Evolutionary conservation across 2,329 filamentous ascomycete species (phyloP).

Genomic region (Cladosporium sp.): DNA sequence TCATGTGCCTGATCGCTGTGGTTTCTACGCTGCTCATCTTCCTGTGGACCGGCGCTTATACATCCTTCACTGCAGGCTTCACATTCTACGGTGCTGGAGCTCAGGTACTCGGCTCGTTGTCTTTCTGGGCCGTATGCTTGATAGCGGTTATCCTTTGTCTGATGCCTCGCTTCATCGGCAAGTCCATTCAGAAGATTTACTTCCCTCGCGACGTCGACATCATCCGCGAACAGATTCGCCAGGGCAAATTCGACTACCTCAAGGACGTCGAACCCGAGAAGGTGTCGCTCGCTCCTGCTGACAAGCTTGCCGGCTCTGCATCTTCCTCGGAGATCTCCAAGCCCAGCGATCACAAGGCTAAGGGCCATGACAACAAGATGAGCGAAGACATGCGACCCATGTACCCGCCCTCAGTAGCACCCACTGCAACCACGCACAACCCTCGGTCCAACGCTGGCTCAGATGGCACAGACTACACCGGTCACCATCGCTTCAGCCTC

Average conservation of each 20-base stretch:
- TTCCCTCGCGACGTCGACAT: conserved; percentile 91
- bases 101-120: conserved; percentile 74
- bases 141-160: conserved; percentile 78
- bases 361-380: conserved; percentile 45
- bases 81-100: conserved; percentile 72
- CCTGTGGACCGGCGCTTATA: conserved; percentile 93
- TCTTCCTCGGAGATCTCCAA: conserved; percentile 55
- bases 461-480: conserved; percentile 87
- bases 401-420: conserved; percentile 83
- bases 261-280: conserved; percentile 48
- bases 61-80: conserved; percentile 53
- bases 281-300: conserved; percentile 41
- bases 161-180: conserved; percentile 81
- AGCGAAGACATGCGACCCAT: conserved; percentile 89
- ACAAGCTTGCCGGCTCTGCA: conserved; percentile 46
- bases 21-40: conserved; percentile 86
- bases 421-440: conserved; percentile 73
- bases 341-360: conserved; percentile 46
- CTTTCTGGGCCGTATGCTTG: conserved; percentile 82
- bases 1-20: conserved; percentile 76
- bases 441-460: conserved; percentile 83
- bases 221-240: conserved; percentile 82
- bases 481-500: conserved; percentile 37
- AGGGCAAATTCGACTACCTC: conserved; percentile 77
- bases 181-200: conserved; percentile 88